A percentile compares a stretch with the other conserved stretches of the same genome.
Conservation (phyloP, 1,284 basidiomycete genomes). For the Wallemia mellicola region DNA sequence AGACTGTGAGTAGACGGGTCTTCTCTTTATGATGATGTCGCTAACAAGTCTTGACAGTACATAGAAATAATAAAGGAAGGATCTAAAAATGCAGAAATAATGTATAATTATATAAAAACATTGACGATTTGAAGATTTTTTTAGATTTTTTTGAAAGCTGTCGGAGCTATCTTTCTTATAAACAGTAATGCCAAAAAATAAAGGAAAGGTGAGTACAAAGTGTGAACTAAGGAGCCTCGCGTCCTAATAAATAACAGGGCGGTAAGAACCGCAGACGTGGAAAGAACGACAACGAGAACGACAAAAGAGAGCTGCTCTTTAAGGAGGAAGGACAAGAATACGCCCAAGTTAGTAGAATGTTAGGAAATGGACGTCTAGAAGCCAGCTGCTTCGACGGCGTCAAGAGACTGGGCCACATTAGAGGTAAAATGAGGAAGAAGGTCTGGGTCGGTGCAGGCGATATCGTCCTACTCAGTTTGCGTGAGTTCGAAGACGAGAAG, state of each 20-base stretch:
- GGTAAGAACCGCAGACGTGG: slow-evolving; percentile 97
- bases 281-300: slow-evolving; percentile 97
- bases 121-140: not conserved
- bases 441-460: slow-evolving; percentile 99
- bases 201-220: not conserved
- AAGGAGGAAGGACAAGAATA: slow-evolving; percentile 98
- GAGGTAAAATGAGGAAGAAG: slow-evolving; percentile 99
- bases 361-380: slow-evolving; percentile 89
- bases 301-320: slow-evolving; percentile 96
- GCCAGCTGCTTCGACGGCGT: slow-evolving; percentile 96
- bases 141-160: not conserved
- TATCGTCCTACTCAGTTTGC: slow-evolving; percentile 79
- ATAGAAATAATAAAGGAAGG: not conserved
- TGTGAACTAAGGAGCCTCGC: not conserved
- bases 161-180: not conserved
- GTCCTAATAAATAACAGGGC: slow-evolving; percentile 26
- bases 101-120: not conserved
- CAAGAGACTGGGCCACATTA: slow-evolving; percentile 88
- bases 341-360: slow-evolving; percentile 94
- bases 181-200: not conserved
- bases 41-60: not conserved
- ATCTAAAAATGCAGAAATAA: not conserved
- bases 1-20: not conserved
- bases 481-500: slow-evolving; percentile 98
- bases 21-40: not conserved